Conservation (phyloP, 257 asterid genomes). For the Coffea eugenioides region DNA sequence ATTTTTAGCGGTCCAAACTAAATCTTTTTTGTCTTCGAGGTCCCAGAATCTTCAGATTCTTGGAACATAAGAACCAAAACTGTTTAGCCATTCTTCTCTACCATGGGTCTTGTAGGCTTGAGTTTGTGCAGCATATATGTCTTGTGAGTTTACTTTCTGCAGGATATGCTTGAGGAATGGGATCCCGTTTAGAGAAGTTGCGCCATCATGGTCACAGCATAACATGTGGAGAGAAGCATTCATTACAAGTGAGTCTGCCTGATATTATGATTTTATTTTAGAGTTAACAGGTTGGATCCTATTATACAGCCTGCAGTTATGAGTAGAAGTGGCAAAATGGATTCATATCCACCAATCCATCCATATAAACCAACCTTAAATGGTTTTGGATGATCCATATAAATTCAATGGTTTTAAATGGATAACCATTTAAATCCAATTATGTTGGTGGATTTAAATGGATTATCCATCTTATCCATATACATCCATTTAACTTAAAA, state of each 20-base stretch:
- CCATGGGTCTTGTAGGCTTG: slow-evolving; percentile 5
- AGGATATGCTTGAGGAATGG: slow-evolving; percentile 64
- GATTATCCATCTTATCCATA: too few relatives aligned
- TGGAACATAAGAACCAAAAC: not conserved
- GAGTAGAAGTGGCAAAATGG: not conserved
- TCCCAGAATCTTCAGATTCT: not conserved
- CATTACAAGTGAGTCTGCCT: slow-evolving; percentile 59
- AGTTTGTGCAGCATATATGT: slow-evolving; percentile 38
- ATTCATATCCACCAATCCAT: too few relatives aligned
- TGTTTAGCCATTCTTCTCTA: not conserved
- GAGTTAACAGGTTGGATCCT: not conserved
- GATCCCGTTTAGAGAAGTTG: slow-evolving; percentile 74
- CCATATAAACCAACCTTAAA: too few relatives aligned
- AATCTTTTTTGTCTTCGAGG: not conserved
- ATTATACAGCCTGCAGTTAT: not conserved
- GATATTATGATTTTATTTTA: not conserved
- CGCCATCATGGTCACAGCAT: slow-evolving; percentile 82
- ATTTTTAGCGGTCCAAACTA: not conserved
- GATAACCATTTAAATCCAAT: too few relatives aligned
- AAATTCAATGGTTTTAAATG: too few relatives aligned
- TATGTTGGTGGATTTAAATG: too few relatives aligned
- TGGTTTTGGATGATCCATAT: too few relatives aligned
- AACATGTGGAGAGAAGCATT: slow-evolving; percentile 82
- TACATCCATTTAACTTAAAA: too few relatives aligned
- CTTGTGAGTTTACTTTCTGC: slow-evolving; percentile 29